Evolutionary conservation across 2,329 filamentous ascomycete species (phyloP).

Genomic region (Chaetomiaceae sp.): DNA sequence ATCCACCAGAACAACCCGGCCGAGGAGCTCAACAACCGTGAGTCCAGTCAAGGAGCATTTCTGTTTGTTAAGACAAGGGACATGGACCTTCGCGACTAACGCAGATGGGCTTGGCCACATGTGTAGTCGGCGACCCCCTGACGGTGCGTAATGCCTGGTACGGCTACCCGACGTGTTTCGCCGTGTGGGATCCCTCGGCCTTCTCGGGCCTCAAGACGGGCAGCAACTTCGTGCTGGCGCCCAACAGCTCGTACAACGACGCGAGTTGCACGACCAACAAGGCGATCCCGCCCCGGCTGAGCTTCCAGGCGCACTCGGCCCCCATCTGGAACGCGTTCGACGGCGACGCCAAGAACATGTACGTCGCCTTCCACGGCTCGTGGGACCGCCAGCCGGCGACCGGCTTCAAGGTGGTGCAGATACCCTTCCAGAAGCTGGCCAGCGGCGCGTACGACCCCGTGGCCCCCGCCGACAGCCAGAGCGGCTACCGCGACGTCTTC

Average conservation of each 20-base stretch:
- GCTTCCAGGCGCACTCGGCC: constrained; percentile 29
- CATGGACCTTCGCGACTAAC: too few species aligned
- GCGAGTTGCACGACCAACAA: constrained; percentile 30
- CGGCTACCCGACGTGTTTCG: constrained; percentile 50
- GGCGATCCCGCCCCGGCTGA: constrained; percentile 34
- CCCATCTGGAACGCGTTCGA: constrained; percentile 30
- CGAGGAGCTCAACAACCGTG: constrained; percentile 59
- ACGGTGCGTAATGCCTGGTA: constrained; percentile 26
- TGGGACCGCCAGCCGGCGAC: constrained; percentile 28
- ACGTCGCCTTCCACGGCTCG: constrained; percentile 29
- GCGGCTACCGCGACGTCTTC: constrained; percentile 28
- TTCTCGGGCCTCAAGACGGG: constrained; percentile 30
- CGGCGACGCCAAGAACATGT: constrained; percentile 29
- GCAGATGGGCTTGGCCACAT: too few species aligned
- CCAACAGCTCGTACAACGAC: constrained; percentile 33
- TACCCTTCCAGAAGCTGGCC: constrained; percentile 27
- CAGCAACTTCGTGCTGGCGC: constrained; percentile 33
- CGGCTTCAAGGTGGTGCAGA: constrained; percentile 28
- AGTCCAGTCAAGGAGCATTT: too few species aligned
- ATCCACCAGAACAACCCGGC: constrained; percentile 57
- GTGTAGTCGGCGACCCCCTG: constrained; percentile 26
- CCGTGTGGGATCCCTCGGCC: constrained; percentile 26
- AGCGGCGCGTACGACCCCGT: constrained; percentile 28
- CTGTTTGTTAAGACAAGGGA: too few species aligned
- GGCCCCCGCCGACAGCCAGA: constrained; percentile 26